These are phyloP conservation scores for Primulina eburnea DNA, from an alignment of 257 asterid genomes.

Conservation along the genomic window DNA sequence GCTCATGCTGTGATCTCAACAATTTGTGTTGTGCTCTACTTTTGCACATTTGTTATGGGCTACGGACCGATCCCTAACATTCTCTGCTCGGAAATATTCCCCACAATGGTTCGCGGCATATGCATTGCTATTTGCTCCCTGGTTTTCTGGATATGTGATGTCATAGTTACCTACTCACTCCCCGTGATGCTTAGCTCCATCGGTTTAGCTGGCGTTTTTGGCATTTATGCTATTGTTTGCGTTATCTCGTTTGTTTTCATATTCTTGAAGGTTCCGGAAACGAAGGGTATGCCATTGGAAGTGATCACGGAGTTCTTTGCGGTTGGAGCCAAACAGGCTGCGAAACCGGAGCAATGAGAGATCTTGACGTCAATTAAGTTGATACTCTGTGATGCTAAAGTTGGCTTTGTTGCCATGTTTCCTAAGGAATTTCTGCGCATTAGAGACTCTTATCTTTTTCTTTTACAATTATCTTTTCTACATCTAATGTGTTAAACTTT, in stretches of 20 bases:
- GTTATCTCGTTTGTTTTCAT: slow-evolving; percentile 45
- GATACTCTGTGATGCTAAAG: background rate
- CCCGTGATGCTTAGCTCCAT: slow-evolving; percentile 52
- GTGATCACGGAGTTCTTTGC: slow-evolving; percentile 59
- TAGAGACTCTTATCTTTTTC: background rate
- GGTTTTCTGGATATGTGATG: slow-evolving; percentile 83
- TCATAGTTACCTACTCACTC: slow-evolving; percentile 48
- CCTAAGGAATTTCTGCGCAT: background rate
- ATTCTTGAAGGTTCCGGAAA: slow-evolving; percentile 56
- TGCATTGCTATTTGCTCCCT: slow-evolving; percentile 88
- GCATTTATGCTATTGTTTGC: slow-evolving; percentile 47
- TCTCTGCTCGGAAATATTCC: slow-evolving; percentile 84
- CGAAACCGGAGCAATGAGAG: slow-evolving; percentile 26
- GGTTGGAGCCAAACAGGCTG: slow-evolving; percentile 49
- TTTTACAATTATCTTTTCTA: too few species aligned
- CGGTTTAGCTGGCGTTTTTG: slow-evolving; percentile 55
- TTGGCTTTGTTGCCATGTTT: background rate
- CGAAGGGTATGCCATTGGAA: slow-evolving; percentile 64
- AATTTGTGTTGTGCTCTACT: slow-evolving; percentile 66
- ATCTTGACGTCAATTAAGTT: background rate
- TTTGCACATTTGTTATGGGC: slow-evolving; percentile 88
- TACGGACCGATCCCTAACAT: slow-evolving; percentile 90
- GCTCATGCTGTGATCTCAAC: slow-evolving; percentile 76
- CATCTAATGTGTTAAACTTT: background rate
- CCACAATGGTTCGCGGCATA: slow-evolving; percentile 82